Evolutionary conservation across 2,329 filamentous ascomycete genomes (phyloP).

Genomic region (Septoria linicola): DNA sequence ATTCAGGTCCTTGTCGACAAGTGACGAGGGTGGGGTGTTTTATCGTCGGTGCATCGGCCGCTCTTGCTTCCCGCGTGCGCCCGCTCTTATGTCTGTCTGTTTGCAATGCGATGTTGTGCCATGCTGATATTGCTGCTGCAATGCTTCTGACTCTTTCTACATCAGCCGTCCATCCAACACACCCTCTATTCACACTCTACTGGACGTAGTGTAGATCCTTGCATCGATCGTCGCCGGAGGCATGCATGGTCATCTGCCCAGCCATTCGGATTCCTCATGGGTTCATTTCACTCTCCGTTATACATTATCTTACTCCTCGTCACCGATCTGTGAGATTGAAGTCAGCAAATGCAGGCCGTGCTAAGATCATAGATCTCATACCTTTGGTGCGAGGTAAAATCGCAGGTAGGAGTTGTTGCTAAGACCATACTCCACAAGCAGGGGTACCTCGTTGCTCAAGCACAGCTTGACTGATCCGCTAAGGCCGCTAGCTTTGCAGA

Average conservation of each 20-base stretch:
- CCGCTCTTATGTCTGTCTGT: neutral
- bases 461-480: constrained; percentile 83
- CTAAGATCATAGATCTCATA: constrained; percentile 44
- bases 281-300: neutral
- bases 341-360: too few species aligned
- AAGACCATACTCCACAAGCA: constrained; percentile 88
- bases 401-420: constrained; percentile 82
- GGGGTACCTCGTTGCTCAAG: constrained; percentile 91
- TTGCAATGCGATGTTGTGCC: neutral
- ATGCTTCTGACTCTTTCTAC: constrained; percentile 1
- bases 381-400: constrained; percentile 99
- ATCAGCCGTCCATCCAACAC: constrained; percentile 11
- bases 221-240: constrained; percentile 2
- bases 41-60: constrained; percentile 12
- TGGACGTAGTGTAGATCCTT: constrained; percentile 1
- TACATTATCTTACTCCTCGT: constrained; percentile 54
- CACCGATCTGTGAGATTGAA: constrained; percentile 61
- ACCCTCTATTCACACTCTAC: constrained; percentile 8
- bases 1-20: constrained; percentile 17
- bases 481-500: constrained; percentile 93
- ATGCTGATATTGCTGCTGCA: neutral
- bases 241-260: neutral
- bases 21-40: constrained; percentile 19
- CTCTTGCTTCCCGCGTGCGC: constrained; percentile 4
- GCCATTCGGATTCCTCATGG: neutral